These are phyloP conservation scores for Colletotrichum viniferum DNA, from an alignment of 2,329 filamentous ascomycete genomes.

Conservation along the genomic window DNA sequence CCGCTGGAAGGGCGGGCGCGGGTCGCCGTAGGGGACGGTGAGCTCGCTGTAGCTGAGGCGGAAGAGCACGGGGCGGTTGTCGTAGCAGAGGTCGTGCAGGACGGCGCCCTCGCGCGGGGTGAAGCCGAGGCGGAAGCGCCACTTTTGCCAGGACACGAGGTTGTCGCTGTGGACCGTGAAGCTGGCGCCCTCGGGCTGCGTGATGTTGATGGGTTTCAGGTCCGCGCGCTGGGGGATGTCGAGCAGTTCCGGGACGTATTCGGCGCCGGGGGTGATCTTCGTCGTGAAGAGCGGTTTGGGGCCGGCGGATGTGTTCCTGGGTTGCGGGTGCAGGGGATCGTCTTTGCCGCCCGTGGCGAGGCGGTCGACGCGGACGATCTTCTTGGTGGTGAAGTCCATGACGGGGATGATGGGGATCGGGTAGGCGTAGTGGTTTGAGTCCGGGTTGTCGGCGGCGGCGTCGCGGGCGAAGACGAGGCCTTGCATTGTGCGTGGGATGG, in stretches of 20 bases:
- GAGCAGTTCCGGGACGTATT: slow-evolving; percentile 58
- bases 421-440: slow-evolving; percentile 68
- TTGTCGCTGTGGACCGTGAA: slow-evolving; percentile 60
- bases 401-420: slow-evolving; percentile 64
- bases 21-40: slow-evolving; percentile 72
- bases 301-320: slow-evolving; percentile 30
- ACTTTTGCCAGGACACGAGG: slow-evolving; percentile 67
- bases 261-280: slow-evolving; percentile 35
- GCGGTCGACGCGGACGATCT: slow-evolving; percentile 62
- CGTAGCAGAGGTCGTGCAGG: slow-evolving; percentile 72
- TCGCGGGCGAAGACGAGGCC: slow-evolving; percentile 55
- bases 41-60: slow-evolving; percentile 72
- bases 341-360: slow-evolving; percentile 52
- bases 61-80: slow-evolving; percentile 68
- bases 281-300: slow-evolving; percentile 52
- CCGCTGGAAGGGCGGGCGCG: slow-evolving; percentile 67
- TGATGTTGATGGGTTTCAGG: slow-evolving; percentile 73
- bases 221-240: slow-evolving; percentile 50
- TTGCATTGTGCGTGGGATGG: slow-evolving; percentile 49
- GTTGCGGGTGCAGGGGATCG: slow-evolving; percentile 46
- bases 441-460: slow-evolving; percentile 45
- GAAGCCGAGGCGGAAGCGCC: slow-evolving; percentile 72
- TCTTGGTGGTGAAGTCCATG: slow-evolving; percentile 60
- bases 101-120: slow-evolving; percentile 74
- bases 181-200: slow-evolving; percentile 71